Evolutionary conservation across 345 rosid genomes (phyloP), one percentile per base, ranked within the genome.

Genomic region (Citrus inodora): DNA sequence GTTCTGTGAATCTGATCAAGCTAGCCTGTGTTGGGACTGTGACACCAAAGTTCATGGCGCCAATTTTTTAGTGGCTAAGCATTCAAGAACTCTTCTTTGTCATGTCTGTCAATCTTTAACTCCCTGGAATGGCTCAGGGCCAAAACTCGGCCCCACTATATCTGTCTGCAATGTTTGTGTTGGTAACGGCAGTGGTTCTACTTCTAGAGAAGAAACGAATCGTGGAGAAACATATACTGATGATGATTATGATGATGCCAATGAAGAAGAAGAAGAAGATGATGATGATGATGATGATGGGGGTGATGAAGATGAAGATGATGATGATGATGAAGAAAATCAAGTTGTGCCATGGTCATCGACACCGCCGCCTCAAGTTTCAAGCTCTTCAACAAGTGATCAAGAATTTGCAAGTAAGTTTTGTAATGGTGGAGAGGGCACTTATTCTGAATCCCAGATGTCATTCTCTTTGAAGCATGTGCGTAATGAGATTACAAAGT

Each of bases 21-120:
- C 94, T 14, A 83, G 64, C 73, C 85, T 91, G 9, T 91, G 94
- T 76, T 88, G 91, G 94, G 79, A 75, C 60, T 91, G 94, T 64
- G 94, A 91, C 74, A 35, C 75, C 32, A 81, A 69, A 63, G 89
- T 91, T 61, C 92, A 91, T 38, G 85, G 87, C 4, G 91, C 90
- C 8, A 91, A 91, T 80, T 91, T 91, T 74, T 86, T 91, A 27
- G 91, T 83, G 0, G 90, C 91, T 2, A 84, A 86, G 67, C 94
- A 91, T 79, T 16, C 70, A 2, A 88, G 94, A 19, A 62, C 58
- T 28, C 89, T 91, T 28, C 92, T 91, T 38, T 89, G 94, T 74
- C 86, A 67, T 55, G 67, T 53, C 10, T 91, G 94, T 72, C 89
- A 87, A 30, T 77, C 69, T 55, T 80, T 77, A 5, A 89, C 91